Conservation (phyloP, 2,329 filamentous ascomycete species). For the Didymella arachidicola region DNA sequence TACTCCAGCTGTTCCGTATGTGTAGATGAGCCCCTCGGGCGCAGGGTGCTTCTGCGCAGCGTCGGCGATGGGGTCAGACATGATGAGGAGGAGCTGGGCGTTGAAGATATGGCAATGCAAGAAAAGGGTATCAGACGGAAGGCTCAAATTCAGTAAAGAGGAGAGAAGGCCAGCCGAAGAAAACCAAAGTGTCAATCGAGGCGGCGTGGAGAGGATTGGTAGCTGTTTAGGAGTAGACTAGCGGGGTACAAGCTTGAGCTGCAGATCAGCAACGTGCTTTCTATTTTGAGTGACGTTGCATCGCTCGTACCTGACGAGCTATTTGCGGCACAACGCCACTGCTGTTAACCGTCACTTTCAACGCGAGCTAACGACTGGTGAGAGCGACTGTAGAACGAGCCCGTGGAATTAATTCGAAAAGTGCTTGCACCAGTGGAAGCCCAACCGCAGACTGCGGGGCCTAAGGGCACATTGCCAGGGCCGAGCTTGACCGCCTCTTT, state of each 20-base stretch:
- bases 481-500: conserved; percentile 21
- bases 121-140: neutral
- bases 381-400: neutral
- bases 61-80: conserved; percentile 45
- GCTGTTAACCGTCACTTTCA: neutral
- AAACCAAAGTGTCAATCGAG: neutral
- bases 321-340: conserved; percentile 3
- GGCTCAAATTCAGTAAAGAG: conserved; percentile 19
- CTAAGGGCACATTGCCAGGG: neutral
- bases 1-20: conserved; percentile 58
- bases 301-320: conserved; percentile 17
- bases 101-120: neutral
- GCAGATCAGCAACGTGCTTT: conserved; percentile 16
- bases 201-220: conserved; percentile 16
- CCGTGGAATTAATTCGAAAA: too few species aligned
- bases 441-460: conserved; percentile 6
- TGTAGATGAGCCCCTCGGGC: conserved; percentile 48
- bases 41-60: conserved; percentile 49
- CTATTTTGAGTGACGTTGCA: conserved; percentile 19
- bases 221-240: neutral
- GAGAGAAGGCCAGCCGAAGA: conserved; percentile 11
- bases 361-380: neutral
- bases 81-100: conserved; percentile 20
- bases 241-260: conserved; percentile 2
- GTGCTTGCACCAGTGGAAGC: neutral